A percentile compares a stretch with the other conserved stretches of the same genome.
phyloP scores from a whole-genome alignment of 345 rosid species.

The Streptanthus diversifolius region DNA sequence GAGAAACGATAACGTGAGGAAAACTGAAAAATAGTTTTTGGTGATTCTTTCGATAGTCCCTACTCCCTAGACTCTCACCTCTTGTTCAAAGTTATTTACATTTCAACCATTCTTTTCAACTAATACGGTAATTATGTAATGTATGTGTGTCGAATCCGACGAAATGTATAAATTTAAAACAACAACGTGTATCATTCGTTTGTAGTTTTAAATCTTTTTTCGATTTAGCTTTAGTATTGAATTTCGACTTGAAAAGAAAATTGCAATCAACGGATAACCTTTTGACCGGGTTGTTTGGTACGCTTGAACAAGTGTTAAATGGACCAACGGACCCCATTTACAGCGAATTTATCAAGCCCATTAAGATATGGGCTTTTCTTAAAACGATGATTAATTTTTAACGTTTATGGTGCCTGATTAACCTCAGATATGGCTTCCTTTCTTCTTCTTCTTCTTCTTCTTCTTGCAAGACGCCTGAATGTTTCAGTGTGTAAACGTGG shows the following conservation, averaged over 20 bases:
- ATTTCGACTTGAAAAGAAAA: too few species aligned
- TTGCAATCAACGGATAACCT: too few species aligned
- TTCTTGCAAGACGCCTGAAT: background rate
- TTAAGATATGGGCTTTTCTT: background rate
- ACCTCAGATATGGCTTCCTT: background rate
- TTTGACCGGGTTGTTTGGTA: too few species aligned
- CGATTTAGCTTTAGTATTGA: too few species aligned
- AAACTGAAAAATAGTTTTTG: background rate
- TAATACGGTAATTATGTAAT: background rate
- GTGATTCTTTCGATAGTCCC: background rate
- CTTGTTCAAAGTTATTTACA: constrained; percentile 6
- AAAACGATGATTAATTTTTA: background rate
- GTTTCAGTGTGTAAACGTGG: background rate
- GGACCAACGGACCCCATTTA: too few species aligned
- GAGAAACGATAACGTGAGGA: background rate
- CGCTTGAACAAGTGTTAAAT: too few species aligned
- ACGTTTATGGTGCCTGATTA: background rate
- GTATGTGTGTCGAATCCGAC: background rate
- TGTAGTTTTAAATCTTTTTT: too few species aligned
- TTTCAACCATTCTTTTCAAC: background rate
- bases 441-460: too few species aligned
- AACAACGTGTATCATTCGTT: too few species aligned
- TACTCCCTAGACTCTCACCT: background rate
- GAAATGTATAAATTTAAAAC: background rate
- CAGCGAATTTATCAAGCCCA: background rate